Conservation (phyloP, 2,329 filamentous ascomycete genomes). For the Fusarium robinianum region DNA sequence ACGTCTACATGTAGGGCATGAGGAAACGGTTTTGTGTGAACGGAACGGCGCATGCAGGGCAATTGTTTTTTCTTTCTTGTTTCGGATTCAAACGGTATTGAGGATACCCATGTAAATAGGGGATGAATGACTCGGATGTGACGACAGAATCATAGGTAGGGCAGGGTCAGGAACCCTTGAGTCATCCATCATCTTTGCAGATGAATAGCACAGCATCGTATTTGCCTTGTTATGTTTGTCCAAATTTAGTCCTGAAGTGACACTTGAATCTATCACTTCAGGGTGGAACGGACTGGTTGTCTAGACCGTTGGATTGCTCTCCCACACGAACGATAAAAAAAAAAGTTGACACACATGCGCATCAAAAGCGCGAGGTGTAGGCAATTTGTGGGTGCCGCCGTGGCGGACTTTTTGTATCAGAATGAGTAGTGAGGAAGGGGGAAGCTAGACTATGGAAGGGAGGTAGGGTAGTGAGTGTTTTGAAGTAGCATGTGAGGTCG, state of each 20-base stretch:
- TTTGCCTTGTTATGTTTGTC: slow-evolving; percentile 49
- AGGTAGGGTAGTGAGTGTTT: background rate
- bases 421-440: background rate
- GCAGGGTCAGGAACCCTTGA: background rate
- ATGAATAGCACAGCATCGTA: slow-evolving; percentile 6
- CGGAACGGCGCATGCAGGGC: slow-evolving; percentile 27
- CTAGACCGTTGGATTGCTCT: slow-evolving; percentile 66
- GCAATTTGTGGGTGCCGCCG: slow-evolving; percentile 58
- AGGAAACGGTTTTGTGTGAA: slow-evolving; percentile 22
- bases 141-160: background rate
- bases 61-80: slow-evolving; percentile 17
- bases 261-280: slow-evolving; percentile 60
- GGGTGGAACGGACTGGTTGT: slow-evolving; percentile 71
- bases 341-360: slow-evolving; percentile 64
- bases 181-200: background rate
- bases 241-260: slow-evolving; percentile 66
- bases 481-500: slow-evolving; percentile 9
- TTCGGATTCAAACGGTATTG: slow-evolving; percentile 11
- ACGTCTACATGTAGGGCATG: too few species aligned
- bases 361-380: slow-evolving; percentile 64
- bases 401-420: slow-evolving; percentile 28
- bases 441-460: background rate
- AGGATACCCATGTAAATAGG: slow-evolving; percentile 17
- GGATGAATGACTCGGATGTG: slow-evolving; percentile 1
- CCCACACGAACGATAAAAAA: slow-evolving; percentile 62